Conservation (phyloP, 2,329 filamentous ascomycete genomes). For the Penicillium expansum region DNA sequence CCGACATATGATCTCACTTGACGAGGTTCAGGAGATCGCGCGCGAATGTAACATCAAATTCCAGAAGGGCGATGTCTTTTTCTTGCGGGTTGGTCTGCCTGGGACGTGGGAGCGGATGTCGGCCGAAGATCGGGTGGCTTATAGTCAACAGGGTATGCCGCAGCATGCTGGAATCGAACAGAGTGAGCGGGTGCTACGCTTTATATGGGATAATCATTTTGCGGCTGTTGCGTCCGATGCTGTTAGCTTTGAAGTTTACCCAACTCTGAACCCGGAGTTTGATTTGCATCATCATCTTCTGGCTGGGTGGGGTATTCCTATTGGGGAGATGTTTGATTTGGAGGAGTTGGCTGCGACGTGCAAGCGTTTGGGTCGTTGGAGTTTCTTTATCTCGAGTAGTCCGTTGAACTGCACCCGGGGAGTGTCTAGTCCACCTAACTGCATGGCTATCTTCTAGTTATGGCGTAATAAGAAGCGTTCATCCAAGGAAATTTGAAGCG, state of each 20-base stretch:
- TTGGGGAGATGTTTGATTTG: constrained; percentile 43
- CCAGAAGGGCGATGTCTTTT: constrained; percentile 40
- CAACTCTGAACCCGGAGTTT: constrained; percentile 33
- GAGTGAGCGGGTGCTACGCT: constrained; percentile 48
- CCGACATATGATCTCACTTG: constrained; percentile 34
- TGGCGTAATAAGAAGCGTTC: not conserved
- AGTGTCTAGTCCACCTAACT: constrained; percentile 45
- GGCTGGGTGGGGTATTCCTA: constrained; percentile 40
- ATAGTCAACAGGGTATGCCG: constrained; percentile 32
- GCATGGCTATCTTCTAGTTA: constrained; percentile 43
- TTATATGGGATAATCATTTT: constrained; percentile 61
- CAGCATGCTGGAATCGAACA: constrained; percentile 40
- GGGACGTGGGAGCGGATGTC: constrained; percentile 36
- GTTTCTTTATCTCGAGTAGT: constrained; percentile 41
- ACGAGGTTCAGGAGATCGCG: constrained; percentile 37
- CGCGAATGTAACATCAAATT: constrained; percentile 37
- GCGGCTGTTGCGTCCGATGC: constrained; percentile 59
- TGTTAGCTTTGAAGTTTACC: constrained; percentile 57
- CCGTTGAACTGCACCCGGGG: constrained; percentile 40
- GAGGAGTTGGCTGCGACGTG: constrained; percentile 37
- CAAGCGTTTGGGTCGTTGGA: constrained; percentile 34
- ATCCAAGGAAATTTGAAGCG: not conserved
- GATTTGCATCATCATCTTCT: constrained; percentile 39
- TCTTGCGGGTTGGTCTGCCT: constrained; percentile 38
- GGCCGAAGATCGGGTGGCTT: constrained; percentile 25